A percentile compares a stretch with the other conserved stretches of the same genome.
Evolutionary conservation across 805 yeast species (phyloP).

Genomic region (Lipomyces japonicus): DNA sequence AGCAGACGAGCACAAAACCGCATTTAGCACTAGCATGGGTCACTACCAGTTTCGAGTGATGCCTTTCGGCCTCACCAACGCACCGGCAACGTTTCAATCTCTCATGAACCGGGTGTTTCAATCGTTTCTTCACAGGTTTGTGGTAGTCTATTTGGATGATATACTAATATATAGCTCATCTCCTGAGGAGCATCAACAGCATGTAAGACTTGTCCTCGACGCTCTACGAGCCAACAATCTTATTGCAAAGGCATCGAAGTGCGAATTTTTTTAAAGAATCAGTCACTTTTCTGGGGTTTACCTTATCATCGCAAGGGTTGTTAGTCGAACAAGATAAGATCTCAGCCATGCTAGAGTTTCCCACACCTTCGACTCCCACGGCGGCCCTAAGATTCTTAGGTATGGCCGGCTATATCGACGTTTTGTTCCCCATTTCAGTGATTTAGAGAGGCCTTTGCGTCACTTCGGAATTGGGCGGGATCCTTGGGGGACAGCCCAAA

Average conservation of each 20-base stretch:
- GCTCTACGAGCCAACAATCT: neutral
- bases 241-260: neutral
- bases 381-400: neutral
- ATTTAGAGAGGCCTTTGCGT: too few relatives aligned
- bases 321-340: neutral
- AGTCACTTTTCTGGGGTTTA: neutral
- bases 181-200: neutral
- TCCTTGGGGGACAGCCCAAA: too few relatives aligned
- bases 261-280: neutral
- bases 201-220: neutral
- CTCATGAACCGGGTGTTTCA: conserved; percentile 13
- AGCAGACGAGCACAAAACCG: conserved; percentile 26
- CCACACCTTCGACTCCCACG: neutral
- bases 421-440: too few relatives aligned
- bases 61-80: conserved; percentile 35
- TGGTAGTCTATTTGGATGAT: neutral
- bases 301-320: neutral
- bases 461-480: too few relatives aligned
- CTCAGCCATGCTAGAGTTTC: neutral
- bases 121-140: conserved; percentile 13
- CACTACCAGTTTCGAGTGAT: conserved; percentile 32
- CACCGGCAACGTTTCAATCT: conserved; percentile 33
- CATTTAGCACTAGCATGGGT: conserved; percentile 31
- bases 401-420: too few relatives aligned
- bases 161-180: neutral